Evolutionary conservation across 805 yeast genomes (phyloP).

Genomic region (Isabelozyma rhagii): DNA sequence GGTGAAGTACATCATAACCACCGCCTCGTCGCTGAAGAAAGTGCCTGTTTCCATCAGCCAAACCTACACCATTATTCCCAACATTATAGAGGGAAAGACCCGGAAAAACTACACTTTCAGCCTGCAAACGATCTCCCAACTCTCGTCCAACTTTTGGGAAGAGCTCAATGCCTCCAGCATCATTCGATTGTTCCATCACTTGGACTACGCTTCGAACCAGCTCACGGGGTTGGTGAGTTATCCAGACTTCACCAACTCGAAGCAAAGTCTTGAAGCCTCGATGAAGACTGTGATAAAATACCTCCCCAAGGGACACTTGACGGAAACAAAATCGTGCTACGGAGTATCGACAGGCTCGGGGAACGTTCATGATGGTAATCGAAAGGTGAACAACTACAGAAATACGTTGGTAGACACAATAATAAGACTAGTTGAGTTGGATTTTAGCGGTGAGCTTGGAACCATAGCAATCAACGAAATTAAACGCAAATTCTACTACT

Average conservation of each 20-base stretch:
- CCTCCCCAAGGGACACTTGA: conserved; percentile 45
- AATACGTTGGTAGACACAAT: conserved; percentile 56
- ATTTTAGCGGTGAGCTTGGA: conserved; percentile 24
- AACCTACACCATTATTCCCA: conserved; percentile 23
- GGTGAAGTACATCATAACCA: conserved; percentile 47
- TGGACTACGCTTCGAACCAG: conserved; percentile 53
- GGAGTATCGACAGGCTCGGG: conserved; percentile 33
- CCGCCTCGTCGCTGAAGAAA: conserved; percentile 11
- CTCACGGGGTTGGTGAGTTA: conserved; percentile 56
- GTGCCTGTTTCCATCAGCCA: conserved; percentile 24
- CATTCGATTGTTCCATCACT: conserved; percentile 51
- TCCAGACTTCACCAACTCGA: conserved; percentile 33
- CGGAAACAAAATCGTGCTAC: conserved; percentile 38
- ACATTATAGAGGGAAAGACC: conserved; percentile 10
- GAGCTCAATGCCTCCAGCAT: conserved; percentile 59
- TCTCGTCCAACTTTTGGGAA: conserved; percentile 43
- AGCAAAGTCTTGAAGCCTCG: conserved; percentile 10
- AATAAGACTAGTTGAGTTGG: conserved; percentile 39
- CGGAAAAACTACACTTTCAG: conserved; percentile 11
- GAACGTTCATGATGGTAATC: conserved; percentile 11
- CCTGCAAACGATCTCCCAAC: conserved; percentile 13
- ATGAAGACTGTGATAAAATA: conserved; percentile 39
- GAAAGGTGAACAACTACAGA: conserved; percentile 33
- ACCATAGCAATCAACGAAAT: conserved; percentile 37
- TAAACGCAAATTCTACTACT: not conserved